phyloP scores from a whole-genome alignment of 345 rosid species.

The Microcos paniculata region DNA sequence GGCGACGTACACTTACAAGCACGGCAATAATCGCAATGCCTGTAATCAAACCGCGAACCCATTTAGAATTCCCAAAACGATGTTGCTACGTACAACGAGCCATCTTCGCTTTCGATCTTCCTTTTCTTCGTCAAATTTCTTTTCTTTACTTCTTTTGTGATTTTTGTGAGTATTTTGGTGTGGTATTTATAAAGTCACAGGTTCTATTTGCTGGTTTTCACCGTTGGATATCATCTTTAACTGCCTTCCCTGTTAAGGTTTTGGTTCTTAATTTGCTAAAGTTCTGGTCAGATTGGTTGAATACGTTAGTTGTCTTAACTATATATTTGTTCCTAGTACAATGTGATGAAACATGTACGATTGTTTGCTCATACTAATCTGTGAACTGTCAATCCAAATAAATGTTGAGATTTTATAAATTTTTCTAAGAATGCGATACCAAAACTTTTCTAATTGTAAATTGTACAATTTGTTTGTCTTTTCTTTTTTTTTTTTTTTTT shows the following conservation, averaged over 20 bases:
- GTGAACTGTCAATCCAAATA: not conserved
- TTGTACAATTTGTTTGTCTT: too few relatives aligned
- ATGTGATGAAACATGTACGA: not conserved
- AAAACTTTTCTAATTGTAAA: not conserved
- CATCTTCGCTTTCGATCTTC: not conserved
- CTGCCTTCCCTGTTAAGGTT: not conserved
- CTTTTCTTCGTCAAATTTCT: not conserved
- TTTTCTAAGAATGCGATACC: not conserved
- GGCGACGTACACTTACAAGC: not conserved
- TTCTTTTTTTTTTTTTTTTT: too few relatives aligned
- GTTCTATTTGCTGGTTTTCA: not conserved
- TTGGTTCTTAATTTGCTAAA: not conserved
- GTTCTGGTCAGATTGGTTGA: not conserved
- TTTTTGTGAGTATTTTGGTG: not conserved
- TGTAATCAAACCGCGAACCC: not conserved
- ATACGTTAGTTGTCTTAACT: not conserved
- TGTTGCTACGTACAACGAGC: not conserved
- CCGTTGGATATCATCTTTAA: not conserved
- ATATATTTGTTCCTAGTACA: too few relatives aligned
- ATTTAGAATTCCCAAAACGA: not conserved
- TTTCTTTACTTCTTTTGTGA: not conserved
- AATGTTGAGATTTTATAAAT: too few relatives aligned
- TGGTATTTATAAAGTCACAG: not conserved
- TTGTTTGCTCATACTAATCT: too few relatives aligned
- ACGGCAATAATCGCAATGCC: not conserved